Percentiles rank a stretch among this genome's conserved stretches.
phyloP scores from a whole-genome alignment of 805 yeast genomes.

The Cyberlindnera misumaiensis region DNA sequence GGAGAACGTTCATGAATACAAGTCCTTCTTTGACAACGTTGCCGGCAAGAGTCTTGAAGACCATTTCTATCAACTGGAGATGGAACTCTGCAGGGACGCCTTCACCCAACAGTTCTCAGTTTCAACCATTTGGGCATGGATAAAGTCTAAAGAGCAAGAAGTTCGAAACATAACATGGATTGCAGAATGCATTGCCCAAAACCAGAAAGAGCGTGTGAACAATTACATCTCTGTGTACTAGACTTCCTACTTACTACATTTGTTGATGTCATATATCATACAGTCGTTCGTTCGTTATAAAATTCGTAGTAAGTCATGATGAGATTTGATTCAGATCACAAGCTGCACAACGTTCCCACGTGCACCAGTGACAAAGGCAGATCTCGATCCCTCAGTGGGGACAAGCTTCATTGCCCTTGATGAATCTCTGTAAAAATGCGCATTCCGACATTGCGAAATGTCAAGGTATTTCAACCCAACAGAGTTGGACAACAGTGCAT shows the following conservation, averaged over 20 bases:
- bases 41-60: conserved; percentile 73
- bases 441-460: conserved; percentile 67
- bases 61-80: conserved; percentile 86
- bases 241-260: conserved; percentile 1
- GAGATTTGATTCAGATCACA: conserved; percentile 32
- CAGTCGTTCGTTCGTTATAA: conserved; percentile 5
- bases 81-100: conserved; percentile 86
- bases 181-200: conserved; percentile 98
- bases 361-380: conserved; percentile 51
- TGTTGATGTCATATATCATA: background rate
- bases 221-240: conserved; percentile 79
- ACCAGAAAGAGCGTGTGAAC: conserved; percentile 89
- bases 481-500: conserved; percentile 53
- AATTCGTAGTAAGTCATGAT: background rate
- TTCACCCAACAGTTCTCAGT: conserved; percentile 95
- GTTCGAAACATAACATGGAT: conserved; percentile 98
- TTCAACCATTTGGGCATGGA: conserved; percentile 93
- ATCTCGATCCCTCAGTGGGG: conserved; percentile 43
- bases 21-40: conserved; percentile 43
- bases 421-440: conserved; percentile 55
- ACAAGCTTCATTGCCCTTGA: conserved; percentile 48
- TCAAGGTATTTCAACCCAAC: conserved; percentile 46
- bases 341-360: conserved; percentile 52
- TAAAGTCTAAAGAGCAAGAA: conserved; percentile 94
- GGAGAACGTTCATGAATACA: conserved; percentile 59